Base-by-base conservation (phyloP, 148 eudicot genomes). In the Arbutus unedo region DNA sequence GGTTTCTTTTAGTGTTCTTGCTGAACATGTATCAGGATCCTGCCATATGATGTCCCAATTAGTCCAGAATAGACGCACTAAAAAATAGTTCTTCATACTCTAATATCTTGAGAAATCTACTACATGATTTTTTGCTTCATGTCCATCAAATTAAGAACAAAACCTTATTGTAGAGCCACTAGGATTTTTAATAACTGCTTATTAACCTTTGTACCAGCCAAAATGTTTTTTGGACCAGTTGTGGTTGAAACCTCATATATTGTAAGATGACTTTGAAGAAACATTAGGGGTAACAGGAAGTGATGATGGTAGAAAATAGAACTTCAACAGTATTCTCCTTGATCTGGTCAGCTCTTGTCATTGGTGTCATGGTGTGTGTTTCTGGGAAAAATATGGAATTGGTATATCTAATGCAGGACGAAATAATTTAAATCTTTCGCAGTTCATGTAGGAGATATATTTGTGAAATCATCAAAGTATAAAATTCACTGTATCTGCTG, bases 361-460 rank as follows among this genome's bases (percentile, higher is more conserved):
- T 60, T 79, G 81, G 51, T n/a, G n/a, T n/a, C n/a, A n/a, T n/a
- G n/a, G n/a, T 43, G 80, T 19, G 19, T 79, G 38, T 48, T 19
- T 79, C 45, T 43, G 13, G 55, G 64, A 25, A 79, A 44, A 60
- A 60, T 44, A 6, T 38, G 38, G 21, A 38, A 19, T 72, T 55
- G 68, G 53, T 67, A 82, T 75, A 16, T 45, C 76, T 44, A 15
- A 44, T 21, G 55, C 54, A 60, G 21, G 48, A 72, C 77, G 51
- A 81, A 44, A 41, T 60, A 45, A 44, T 79, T 60, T 47, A 45
- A 47, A 9, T 72, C 25, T 23, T 8, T 19, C 53, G 21, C 54
- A 8, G 56, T 74, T 48, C 41, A 44, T 44, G 50, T 43, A 60
- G 19, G 16, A 64, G 74, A 60, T 6, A 45, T 21, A 21, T 47